These are phyloP conservation scores for Trametes versicolor DNA, from an alignment of 1,284 basidiomycete species.

Conservation along the genomic window DNA sequence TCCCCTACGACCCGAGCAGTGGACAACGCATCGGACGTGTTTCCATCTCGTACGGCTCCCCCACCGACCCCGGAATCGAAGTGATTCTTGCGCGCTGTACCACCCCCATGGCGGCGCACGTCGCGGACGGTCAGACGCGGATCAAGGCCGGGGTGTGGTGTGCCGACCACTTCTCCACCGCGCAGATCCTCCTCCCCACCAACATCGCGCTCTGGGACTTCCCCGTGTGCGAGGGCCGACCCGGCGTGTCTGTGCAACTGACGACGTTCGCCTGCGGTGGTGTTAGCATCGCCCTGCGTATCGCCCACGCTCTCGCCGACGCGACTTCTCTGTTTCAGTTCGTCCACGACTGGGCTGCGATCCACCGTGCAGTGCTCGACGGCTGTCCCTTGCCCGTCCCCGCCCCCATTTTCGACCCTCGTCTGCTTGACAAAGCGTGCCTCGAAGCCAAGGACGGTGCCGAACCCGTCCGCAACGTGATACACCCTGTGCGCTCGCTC, in stretches of 20 bases:
- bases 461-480: constrained; percentile 37
- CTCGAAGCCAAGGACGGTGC: constrained; percentile 47
- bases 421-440: constrained; percentile 45
- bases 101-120: constrained; percentile 33
- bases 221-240: constrained; percentile 37
- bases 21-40: constrained; percentile 47
- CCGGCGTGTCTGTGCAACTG: constrained; percentile 47
- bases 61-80: constrained; percentile 50
- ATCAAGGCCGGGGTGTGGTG: constrained; percentile 34
- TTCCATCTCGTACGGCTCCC: constrained; percentile 45
- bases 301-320: constrained; percentile 52
- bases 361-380: constrained; percentile 38
- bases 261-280: constrained; percentile 45
- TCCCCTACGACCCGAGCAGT: constrained; percentile 34
- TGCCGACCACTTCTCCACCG: constrained; percentile 29
- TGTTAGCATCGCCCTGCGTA: constrained; percentile 43
- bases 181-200: constrained; percentile 35
- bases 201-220: constrained; percentile 43
- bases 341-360: constrained; percentile 49
- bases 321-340: constrained; percentile 50
- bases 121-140: constrained; percentile 36
- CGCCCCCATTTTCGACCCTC: constrained; percentile 47
- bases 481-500: constrained; percentile 41
- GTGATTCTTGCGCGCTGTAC: constrained; percentile 43
- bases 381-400: constrained; percentile 28